Evolutionary conservation across 306 rosid genomes (phyloP).

Genomic region (Glycyrrhiza uralensis): DNA sequence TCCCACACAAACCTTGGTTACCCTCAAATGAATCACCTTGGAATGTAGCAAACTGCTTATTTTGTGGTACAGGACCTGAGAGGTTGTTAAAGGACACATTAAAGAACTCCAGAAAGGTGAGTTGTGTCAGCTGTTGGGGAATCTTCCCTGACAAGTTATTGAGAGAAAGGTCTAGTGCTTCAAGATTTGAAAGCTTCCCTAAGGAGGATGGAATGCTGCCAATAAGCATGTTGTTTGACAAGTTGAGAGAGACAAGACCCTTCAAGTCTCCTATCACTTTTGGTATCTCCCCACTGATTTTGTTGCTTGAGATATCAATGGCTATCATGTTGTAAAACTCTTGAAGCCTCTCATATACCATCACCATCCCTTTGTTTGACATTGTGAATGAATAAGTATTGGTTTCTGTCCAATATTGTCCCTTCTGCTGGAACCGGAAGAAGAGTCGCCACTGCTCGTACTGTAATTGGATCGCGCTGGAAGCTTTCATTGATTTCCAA

Average conservation of each 20-base stretch:
- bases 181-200: slow-evolving; percentile 23
- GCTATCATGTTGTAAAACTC: not conserved
- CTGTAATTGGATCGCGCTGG: not conserved
- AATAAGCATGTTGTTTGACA: slow-evolving; percentile 26
- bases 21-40: slow-evolving; percentile 4
- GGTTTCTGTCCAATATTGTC: fast-evolving
- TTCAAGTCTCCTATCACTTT: not conserved
- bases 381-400: not conserved
- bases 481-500: not conserved
- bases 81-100: slow-evolving; percentile 26
- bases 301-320: slow-evolving; percentile 32
- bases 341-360: not conserved
- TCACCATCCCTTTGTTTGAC: slow-evolving; percentile 10
- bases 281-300: slow-evolving; percentile 22
- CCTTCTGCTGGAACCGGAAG: not conserved
- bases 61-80: slow-evolving; percentile 24
- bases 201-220: slow-evolving; percentile 29
- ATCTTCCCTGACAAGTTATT: slow-evolving; percentile 19
- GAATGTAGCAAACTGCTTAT: slow-evolving; percentile 19
- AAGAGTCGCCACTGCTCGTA: not conserved
- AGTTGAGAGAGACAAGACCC: not conserved
- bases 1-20: slow-evolving; percentile 24
- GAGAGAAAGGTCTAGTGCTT: slow-evolving; percentile 28
- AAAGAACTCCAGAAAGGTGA: slow-evolving; percentile 21
- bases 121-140: slow-evolving; percentile 13